Base-by-base conservation (phyloP, 371 early-diverging fungal species). In the Lichtheimia corymbifera region DNA sequence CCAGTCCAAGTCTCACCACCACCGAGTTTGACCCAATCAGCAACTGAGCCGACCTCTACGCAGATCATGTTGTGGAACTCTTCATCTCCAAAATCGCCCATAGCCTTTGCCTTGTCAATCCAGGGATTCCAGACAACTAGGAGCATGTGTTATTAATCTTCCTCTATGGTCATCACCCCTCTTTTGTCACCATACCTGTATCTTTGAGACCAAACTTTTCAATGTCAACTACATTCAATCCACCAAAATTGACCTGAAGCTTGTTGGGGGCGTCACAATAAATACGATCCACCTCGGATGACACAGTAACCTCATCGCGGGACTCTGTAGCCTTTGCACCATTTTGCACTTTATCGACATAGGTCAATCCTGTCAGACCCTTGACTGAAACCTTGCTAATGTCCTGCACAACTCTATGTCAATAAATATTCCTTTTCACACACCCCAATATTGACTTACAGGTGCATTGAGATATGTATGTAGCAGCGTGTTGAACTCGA, bases 71-170 rank as follows among this genome's bases (percentile, higher is more conserved):
- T 68, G 42, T 85, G 74, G 67, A 90, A 95, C 72, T 89, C 91
- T 41, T 83, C 86, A 69, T 95, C 88, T 24, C 79, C 93, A 74
- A 97, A 94, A 68, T 98, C 98, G 15, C 83, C 83, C 93, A 97
- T 93, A 22, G 76, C 88, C 52, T 83, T 80, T 12, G 97, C 88
- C 78, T 93, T 94, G 30, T 93, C 95, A 15, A 78, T 77, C 97
- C 97, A 97, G 9, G 96, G 96, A 65, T 98, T 98, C 98, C 98
- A 98, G 35, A 98, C 91, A 51, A 97, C 97, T 82, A 78, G 47
- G 41, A 13, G 15, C 5, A 9, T 2, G 9, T 9, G 28, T 35
- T 35, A 35, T 35, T 35, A 35, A 4, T 7, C 7, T 28, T 28
- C 5, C 7, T 11, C 11, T 35, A 9, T 11, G 5, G 54, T 50